Conservation (phyloP, 805 yeast species). For the Wickerhamiella sorbophila region DNA sequence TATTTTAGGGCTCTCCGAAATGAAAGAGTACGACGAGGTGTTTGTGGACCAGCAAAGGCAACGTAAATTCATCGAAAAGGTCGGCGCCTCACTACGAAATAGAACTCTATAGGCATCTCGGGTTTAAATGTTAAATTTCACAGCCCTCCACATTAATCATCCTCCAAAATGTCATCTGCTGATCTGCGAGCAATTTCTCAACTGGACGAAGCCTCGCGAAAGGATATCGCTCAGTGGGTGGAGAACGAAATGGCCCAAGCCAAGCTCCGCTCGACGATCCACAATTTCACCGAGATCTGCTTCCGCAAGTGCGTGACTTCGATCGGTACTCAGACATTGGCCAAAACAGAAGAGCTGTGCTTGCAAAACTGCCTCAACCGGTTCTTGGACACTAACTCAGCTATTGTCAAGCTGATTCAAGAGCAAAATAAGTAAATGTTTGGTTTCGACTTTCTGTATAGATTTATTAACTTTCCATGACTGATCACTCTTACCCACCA, state of each 20-base stretch:
- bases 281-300: constrained; percentile 78
- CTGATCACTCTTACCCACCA: background rate
- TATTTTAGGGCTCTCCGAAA: background rate
- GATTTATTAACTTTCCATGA: background rate
- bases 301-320: constrained; percentile 66
- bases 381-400: constrained; percentile 75
- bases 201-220: constrained; percentile 55
- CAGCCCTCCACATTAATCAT: background rate
- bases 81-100: background rate
- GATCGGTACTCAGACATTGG: constrained; percentile 30
- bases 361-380: constrained; percentile 69
- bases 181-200: constrained; percentile 20
- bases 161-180: background rate
- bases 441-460: background rate
- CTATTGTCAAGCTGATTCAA: constrained; percentile 46
- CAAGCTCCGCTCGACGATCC: constrained; percentile 64
- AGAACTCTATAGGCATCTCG: no score
- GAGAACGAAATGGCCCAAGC: constrained; percentile 77
- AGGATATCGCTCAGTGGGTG: constrained; percentile 59
- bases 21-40: background rate
- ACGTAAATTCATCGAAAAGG: background rate
- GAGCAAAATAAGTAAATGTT: background rate
- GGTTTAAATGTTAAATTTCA: no score
- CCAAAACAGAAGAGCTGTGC: constrained; percentile 52
- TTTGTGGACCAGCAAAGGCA: background rate